phyloP scores from a whole-genome alignment of 352 stramenopile species.

The Phytophthora macrochlamydospora region DNA sequence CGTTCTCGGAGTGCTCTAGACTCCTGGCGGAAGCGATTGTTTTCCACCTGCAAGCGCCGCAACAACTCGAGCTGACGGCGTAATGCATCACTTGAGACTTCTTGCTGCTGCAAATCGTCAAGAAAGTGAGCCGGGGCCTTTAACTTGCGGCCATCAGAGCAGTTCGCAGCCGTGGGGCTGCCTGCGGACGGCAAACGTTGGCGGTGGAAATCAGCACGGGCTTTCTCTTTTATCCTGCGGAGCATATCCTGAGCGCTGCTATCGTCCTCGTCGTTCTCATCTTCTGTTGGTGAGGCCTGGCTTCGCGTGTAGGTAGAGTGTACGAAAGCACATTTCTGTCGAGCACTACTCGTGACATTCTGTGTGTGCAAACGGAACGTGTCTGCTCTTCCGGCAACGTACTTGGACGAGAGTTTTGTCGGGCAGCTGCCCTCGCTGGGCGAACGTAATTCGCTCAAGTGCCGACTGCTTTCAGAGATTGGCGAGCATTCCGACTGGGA shows the following conservation, averaged over 20 bases:
- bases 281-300: not conserved
- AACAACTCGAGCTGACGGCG: conserved; percentile 72
- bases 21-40: conserved; percentile 73
- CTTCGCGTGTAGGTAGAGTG: not conserved
- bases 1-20: conserved; percentile 46
- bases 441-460: conserved; percentile 3
- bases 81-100: conserved; percentile 68
- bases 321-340: conserved; percentile 7
- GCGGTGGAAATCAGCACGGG: conserved; percentile 39
- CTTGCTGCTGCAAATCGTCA: conserved; percentile 52
- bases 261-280: conserved; percentile 23
- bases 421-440: conserved; percentile 3
- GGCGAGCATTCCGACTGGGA: conserved; percentile 11
- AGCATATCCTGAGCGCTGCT: conserved; percentile 33
- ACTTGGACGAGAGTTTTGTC: conserved; percentile 4
- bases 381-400: not conserved
- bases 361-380: conserved; percentile 11
- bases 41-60: conserved; percentile 71
- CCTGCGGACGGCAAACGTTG: conserved; percentile 13
- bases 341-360: not conserved
- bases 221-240: conserved; percentile 44
- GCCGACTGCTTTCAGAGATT: conserved; percentile 10
- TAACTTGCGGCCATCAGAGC: not conserved
- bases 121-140: conserved; percentile 19
- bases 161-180: not conserved